phyloP scores from a whole-genome alignment of 2,329 filamentous ascomycete species.

The Fusarium marasasianum region DNA sequence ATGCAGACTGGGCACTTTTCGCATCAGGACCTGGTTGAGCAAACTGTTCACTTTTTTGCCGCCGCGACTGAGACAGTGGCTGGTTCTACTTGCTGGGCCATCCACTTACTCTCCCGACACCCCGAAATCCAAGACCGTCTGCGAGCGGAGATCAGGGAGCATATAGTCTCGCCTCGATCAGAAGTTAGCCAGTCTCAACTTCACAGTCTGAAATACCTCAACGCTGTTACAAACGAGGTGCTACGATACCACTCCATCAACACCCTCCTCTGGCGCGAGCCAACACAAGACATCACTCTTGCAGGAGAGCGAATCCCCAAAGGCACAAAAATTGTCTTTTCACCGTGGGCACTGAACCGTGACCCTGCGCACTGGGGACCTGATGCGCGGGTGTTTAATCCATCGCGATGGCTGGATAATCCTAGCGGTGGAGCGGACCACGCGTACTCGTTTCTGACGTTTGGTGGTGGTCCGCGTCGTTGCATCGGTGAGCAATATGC shows the following conservation, averaged over 20 bases:
- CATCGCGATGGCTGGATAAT: not conserved
- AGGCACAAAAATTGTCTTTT: not conserved
- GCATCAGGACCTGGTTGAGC: not conserved
- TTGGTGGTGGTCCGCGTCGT: not conserved
- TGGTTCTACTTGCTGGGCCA: not conserved
- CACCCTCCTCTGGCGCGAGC: not conserved
- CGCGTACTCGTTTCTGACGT: not conserved
- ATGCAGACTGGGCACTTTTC: not conserved
- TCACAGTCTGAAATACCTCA: not conserved
- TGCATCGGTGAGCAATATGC: not conserved
- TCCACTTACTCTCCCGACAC: not conserved
- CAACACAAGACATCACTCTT: not conserved
- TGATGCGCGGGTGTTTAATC: not conserved
- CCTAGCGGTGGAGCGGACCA: not conserved
- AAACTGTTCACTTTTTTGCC: not conserved
- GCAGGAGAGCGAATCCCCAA: not conserved
- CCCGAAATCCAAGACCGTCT: not conserved
- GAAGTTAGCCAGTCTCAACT: not conserved
- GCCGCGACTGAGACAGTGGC: not conserved
- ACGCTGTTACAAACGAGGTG: accelerated
- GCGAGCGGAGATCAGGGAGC: not conserved
- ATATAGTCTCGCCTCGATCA: not conserved
- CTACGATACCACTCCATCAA: not conserved
- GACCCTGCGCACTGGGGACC: not conserved
- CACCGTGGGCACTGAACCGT: not conserved